These are phyloP conservation scores for Saitoella complicata DNA, from an alignment of 805 yeast genomes.

Conservation along the genomic window DNA sequence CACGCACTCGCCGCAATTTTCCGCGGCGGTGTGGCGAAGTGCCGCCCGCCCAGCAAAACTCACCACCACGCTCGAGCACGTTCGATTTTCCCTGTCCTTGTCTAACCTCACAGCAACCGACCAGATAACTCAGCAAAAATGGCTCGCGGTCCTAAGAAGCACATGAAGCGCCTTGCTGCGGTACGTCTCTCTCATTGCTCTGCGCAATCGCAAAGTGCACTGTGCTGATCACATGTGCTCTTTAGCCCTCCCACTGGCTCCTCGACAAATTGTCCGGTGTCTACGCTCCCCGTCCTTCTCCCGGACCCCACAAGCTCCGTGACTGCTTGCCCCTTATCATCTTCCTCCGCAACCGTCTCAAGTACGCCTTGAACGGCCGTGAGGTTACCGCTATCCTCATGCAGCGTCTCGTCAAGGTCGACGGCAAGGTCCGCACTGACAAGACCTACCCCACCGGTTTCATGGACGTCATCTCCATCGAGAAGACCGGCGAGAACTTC, in stretches of 20 bases:
- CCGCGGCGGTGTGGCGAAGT: too few species aligned
- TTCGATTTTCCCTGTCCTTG: too few species aligned
- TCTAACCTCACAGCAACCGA: too few species aligned
- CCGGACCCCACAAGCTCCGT: conserved; percentile 99
- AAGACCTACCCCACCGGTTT: conserved; percentile 98
- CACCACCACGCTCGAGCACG: too few species aligned
- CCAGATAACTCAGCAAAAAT: conserved; percentile 11
- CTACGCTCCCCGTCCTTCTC: conserved; percentile 99
- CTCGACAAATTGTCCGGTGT: conserved; percentile 99
- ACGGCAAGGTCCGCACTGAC: conserved; percentile 98
- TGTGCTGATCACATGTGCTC: too few species aligned
- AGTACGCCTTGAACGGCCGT: conserved; percentile 97
- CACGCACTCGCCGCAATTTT: too few species aligned
- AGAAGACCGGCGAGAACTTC: conserved; percentile 98
- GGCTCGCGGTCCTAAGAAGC: conserved; percentile 65
- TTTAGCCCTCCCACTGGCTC: conserved; percentile 95
- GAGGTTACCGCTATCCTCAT: conserved; percentile 95
- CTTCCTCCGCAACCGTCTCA: conserved; percentile 95
- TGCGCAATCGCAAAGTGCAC: too few species aligned
- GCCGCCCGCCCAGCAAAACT: too few species aligned
- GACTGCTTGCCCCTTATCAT: conserved; percentile 95
- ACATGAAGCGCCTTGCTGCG: conserved; percentile 98
- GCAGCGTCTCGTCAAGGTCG: conserved; percentile 98
- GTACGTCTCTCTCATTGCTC: too few species aligned
- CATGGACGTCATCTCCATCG: conserved; percentile 96